Conservation (phyloP, 2,329 filamentous ascomycete species). For the Penicillium palitans region DNA sequence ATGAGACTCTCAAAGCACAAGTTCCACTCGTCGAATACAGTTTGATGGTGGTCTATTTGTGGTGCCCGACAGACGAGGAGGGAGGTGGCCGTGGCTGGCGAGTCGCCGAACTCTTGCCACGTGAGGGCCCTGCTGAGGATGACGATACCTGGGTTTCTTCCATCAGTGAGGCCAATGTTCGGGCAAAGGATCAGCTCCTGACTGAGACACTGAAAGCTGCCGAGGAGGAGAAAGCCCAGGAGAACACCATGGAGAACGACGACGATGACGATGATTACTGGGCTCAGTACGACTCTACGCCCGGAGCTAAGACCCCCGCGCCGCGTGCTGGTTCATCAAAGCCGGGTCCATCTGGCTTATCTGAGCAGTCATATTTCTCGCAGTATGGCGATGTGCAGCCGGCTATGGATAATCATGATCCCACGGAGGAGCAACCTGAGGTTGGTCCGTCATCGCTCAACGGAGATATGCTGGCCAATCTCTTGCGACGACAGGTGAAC, state of each 20-base stretch:
- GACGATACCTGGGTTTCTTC: slow-evolving; percentile 54
- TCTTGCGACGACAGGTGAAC: slow-evolving; percentile 43
- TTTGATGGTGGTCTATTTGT: slow-evolving; percentile 59
- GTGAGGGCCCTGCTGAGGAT: slow-evolving; percentile 51
- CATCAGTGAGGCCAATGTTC: slow-evolving; percentile 57
- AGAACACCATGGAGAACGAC: slow-evolving; percentile 45
- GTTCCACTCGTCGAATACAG: slow-evolving; percentile 57
- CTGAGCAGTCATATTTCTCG: slow-evolving; percentile 61
- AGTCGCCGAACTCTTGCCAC: slow-evolving; percentile 58
- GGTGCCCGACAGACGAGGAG: slow-evolving; percentile 60
- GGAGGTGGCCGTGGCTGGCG: slow-evolving; percentile 57
- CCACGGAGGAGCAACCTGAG: slow-evolving; percentile 53
- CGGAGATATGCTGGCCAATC: slow-evolving; percentile 50
- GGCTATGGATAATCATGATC: slow-evolving; percentile 63
- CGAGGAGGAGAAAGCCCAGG: slow-evolving; percentile 23
- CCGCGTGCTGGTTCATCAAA: slow-evolving; percentile 27
- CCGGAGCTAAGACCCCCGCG: slow-evolving; percentile 43
- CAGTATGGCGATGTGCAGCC: slow-evolving; percentile 65
- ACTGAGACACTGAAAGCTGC: slow-evolving; percentile 39
- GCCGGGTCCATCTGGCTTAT: slow-evolving; percentile 36
- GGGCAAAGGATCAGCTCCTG: slow-evolving; percentile 38
- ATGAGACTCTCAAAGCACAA: slow-evolving; percentile 61
- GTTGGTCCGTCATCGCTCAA: slow-evolving; percentile 55
- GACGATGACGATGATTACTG: slow-evolving; percentile 67
- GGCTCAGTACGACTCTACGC: slow-evolving; percentile 62